Base-by-base conservation (phyloP, 495 filamentous ascomycete genomes). In the Neurospora sp. region DNA sequence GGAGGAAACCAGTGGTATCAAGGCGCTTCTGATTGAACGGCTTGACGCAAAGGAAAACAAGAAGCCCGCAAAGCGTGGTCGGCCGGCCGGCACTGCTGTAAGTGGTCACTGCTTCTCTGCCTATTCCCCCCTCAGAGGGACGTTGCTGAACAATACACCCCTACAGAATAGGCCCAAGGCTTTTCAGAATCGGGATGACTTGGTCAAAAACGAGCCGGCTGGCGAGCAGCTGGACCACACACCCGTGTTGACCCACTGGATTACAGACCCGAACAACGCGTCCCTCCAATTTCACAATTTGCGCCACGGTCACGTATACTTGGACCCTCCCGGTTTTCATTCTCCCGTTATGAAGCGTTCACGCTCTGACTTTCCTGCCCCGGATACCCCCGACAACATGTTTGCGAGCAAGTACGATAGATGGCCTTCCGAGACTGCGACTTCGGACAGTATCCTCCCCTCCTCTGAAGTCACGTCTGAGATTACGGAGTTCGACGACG, bases 21-120 rank as follows among this genome's bases (percentile, higher is more conserved):
- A 89, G 69, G 83, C 83, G 53, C 80, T 95, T 40, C 86, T 97
- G 39, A 86, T 89, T 2, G 89, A 92, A 45, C 88, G 94, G 31
- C 86, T 94, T 84, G 83, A 84, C 5, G 84, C 88, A 59, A 96
- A 94, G 81, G 89, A 93, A 38, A 85, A 87, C 70, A 92, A 89
- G 77, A 88, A 84, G 73, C 82, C 72, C 40, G 59, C 71, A 38
- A 81, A 72, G 59, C 75, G 78, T 20, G 74, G 70, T 7, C 71
- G 78, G 9, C n/a, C 73, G 3, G 70, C 75, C 20, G 70, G 69
- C 8, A 44, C 69, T 17, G 61, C 0, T 53, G 75, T 76, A 70
- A 75, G 72, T 74, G 4, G 4, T 22, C 61, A 71, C 68, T 45
- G 37, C 37, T 35, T 69, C 3, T 61, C 27, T 61, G 53, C 53